phyloP scores from a whole-genome alignment of 768 basidiomycete genomes.

The Lepiota venenata region DNA sequence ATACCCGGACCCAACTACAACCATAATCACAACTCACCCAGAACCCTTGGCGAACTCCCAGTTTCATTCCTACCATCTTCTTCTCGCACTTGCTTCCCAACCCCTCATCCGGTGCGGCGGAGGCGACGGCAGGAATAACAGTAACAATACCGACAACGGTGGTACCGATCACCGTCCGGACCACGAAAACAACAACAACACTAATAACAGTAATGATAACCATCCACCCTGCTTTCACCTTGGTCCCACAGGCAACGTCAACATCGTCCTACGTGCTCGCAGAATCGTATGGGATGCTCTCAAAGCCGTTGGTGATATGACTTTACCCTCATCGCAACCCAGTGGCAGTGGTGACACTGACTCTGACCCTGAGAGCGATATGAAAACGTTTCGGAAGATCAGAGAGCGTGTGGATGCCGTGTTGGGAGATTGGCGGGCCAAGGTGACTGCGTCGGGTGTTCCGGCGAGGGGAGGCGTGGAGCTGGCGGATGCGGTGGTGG shows the following conservation, averaged over 20 bases:
- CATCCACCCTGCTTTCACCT: not conserved
- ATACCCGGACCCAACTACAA: not conserved
- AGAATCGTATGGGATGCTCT: not conserved
- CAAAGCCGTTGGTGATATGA: not conserved
- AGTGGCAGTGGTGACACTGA: not conserved
- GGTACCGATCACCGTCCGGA: too few relatives aligned
- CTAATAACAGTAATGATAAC: too few relatives aligned
- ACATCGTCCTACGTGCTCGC: not conserved
- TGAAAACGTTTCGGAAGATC: not conserved
- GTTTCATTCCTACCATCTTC: not conserved
- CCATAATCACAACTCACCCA: not conserved
- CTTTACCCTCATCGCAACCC: not conserved
- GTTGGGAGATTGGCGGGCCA: not conserved
- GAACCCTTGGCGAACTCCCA: not conserved
- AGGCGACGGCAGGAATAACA: too few relatives aligned
- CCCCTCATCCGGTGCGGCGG: slow-evolving; percentile 5
- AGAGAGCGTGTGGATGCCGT: not conserved
- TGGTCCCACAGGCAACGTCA: slow-evolving; percentile 9
- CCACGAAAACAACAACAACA: too few relatives aligned
- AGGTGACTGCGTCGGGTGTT: not conserved
- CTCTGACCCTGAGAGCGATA: not conserved
- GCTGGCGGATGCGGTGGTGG: not conserved
- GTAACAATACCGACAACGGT: too few relatives aligned
- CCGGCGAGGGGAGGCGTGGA: not conserved
- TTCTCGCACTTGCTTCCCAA: slow-evolving; percentile 4